A percentile compares a stretch with the other conserved stretches of the same genome.
Conservation (phyloP, 495 filamentous ascomycete species). For the Saxispiralis lemnorum region DNA sequence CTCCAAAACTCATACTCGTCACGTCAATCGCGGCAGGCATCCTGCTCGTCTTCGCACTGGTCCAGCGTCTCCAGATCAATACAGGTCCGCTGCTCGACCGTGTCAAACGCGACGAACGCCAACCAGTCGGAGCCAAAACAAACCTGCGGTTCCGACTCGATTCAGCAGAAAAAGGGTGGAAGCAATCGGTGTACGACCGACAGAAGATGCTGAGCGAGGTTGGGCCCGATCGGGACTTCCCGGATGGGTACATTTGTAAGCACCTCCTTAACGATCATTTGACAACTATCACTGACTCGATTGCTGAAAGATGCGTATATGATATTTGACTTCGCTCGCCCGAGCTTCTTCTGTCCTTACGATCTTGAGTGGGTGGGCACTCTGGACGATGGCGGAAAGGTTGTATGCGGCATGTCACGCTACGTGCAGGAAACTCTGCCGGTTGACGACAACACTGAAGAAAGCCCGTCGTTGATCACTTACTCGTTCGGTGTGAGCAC, state of each 20-base stretch:
- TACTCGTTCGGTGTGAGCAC: conserved; percentile 21
- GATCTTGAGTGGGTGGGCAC: conserved; percentile 21
- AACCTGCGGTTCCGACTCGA: no score
- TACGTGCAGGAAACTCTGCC: conserved; percentile 13
- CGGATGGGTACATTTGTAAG: neutral
- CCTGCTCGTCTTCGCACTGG: no score
- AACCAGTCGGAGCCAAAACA: no score
- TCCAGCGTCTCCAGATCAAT: no score
- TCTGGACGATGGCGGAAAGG: conserved; percentile 22
- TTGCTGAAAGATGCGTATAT: conserved; percentile 22
- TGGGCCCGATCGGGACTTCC: neutral
- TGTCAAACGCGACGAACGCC: no score
- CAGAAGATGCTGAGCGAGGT: neutral
- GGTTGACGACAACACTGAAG: neutral
- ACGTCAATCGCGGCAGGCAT: no score
- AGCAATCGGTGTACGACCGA: neutral
- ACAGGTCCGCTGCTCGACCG: no score
- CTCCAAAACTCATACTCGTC: no score
- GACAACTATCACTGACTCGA: no score
- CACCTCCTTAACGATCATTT: no score
- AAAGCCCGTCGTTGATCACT: conserved; percentile 9
- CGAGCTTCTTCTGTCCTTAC: conserved; percentile 18
- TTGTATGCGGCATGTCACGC: conserved; percentile 20
- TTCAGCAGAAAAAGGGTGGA: neutral
- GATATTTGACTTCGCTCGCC: conserved; percentile 22